Percentiles rank a stretch among this genome's conserved stretches.
phyloP scores from a whole-genome alignment of 495 filamentous ascomycete species.

The Xylaria curta region DNA sequence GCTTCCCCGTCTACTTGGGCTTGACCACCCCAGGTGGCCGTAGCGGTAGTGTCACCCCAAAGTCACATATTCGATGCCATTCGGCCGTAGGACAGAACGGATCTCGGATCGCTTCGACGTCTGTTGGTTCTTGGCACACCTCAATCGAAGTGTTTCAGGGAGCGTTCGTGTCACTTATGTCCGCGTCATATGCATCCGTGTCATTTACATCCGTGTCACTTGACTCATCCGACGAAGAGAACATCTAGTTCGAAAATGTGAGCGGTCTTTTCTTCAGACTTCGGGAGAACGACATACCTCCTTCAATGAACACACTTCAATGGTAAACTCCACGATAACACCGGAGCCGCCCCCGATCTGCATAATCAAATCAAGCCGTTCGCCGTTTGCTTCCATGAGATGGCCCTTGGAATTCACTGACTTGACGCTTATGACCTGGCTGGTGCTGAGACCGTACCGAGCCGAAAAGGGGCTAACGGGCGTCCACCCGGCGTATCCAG shows the following conservation, averaged over 20 bases:
- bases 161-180: background rate
- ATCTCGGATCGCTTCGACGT: background rate
- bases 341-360: conserved; percentile 51
- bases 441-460: conserved; percentile 45
- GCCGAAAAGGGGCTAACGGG: conserved; percentile 42
- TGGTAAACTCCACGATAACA: conserved; percentile 46
- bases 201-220: conserved; percentile 1
- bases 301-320: conserved; percentile 46
- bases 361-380: conserved; percentile 45
- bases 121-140: background rate
- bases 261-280: background rate
- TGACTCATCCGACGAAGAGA: background rate
- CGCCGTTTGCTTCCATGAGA: conserved; percentile 43
- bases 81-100: background rate
- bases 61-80: background rate
- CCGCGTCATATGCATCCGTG: no score
- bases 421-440: conserved; percentile 49
- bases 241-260: background rate
- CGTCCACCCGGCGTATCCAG: conserved; percentile 50
- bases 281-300: conserved; percentile 34
- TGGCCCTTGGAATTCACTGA: conserved; percentile 45
- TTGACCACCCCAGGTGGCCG: background rate
- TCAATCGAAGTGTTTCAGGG: background rate
- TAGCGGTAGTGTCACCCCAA: background rate
- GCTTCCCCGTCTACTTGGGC: background rate